phyloP scores from a whole-genome alignment of 164 flowering plant species.

The Houttuynia cordata region DNA sequence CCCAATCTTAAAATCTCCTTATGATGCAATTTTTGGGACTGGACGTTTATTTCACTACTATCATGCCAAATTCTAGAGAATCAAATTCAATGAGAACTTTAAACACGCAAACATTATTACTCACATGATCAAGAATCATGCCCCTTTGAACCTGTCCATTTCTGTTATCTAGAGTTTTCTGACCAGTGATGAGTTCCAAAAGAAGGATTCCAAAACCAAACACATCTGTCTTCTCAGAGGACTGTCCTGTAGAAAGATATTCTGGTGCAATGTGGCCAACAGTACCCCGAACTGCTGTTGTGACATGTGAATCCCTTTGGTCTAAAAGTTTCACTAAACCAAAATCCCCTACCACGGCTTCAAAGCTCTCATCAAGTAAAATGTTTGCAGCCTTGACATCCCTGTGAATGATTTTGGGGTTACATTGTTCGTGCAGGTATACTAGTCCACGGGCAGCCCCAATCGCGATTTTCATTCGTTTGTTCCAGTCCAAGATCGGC shows the following conservation, averaged over 20 bases:
- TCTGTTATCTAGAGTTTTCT: conserved; percentile 63
- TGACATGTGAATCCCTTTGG: conserved; percentile 75
- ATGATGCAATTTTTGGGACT: too few species aligned
- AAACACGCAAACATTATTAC: conserved; percentile 19
- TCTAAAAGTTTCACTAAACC: conserved; percentile 92
- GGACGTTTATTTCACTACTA: too few species aligned
- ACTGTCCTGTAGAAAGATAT: conserved; percentile 95
- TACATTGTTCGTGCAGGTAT: conserved; percentile 88
- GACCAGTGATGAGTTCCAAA: conserved; percentile 88
- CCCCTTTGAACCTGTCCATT: conserved; percentile 75
- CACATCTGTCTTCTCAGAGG: conserved; percentile 96
- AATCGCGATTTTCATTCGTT: conserved; percentile 64
- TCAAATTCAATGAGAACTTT: conserved; percentile 97
- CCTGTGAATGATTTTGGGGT: conserved; percentile 87
- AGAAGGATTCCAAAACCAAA: conserved; percentile 92
- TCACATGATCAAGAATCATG: conserved; percentile 86
- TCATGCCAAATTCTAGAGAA: conserved; percentile 77
- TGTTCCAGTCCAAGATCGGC: conserved; percentile 80
- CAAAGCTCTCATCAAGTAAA: conserved; percentile 83
- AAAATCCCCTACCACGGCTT: conserved; percentile 95
- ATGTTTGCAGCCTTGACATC: conserved; percentile 98
- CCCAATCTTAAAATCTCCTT: too few species aligned
- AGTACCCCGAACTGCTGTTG: conserved; percentile 97
- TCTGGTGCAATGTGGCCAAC: conserved; percentile 97
- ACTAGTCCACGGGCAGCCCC: conserved; percentile 95